Evolutionary conservation across 768 basidiomycete genomes (phyloP), one percentile per base, ranked within the genome.

Genomic region (Hygrophoropsis aurantiaca): DNA sequence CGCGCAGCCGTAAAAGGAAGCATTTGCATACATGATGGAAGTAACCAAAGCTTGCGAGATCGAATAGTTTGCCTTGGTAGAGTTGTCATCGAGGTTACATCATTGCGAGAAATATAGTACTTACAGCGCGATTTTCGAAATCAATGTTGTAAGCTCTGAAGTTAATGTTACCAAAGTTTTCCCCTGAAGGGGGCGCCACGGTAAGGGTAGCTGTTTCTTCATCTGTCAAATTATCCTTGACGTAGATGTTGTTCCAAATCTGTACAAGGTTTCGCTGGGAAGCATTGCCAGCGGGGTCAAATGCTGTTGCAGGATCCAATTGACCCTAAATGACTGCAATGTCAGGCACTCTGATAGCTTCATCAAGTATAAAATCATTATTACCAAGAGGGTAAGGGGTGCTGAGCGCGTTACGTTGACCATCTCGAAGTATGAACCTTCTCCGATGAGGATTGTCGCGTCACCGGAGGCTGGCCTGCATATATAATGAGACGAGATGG

Each of bases 111-210:
- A 15, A n/a, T n/a, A 33, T 26, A 21, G 8, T 10, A 60, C 78
- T 47, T 51, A 84, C 83, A n/a, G 82, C 83, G 50, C 77, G 70
- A 52, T 85, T 87, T 45, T 82, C 72, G 47, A 84, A 81, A 57
- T 85, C 75, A 49, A 86, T 78, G 52, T 85, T 85, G 51, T 85
- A 84, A 8, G 74, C 78, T 53, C 69, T 82, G 65, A 85, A 85
- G 54, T 87, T 75, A 19, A 59, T 50, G 49, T 68, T 81, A 0
- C 84, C 84, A 43, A 79, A 81, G 9, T 10, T 67, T 57, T 4
- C 72, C 70, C 51, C 81, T 73, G 1, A 70, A 60, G 15, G 75
- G 9, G 84, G 82, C 2, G 75, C 74, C 26, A 86, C 73, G 20
- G 77, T 71, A 10, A 86, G 65, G 2, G 80, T 79, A 11, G 81